Evolutionary conservation across 2,329 filamentous ascomycete genomes (phyloP), one percentile per base, ranked within the genome.

Genomic region (Harringtonia aguacate): DNA sequence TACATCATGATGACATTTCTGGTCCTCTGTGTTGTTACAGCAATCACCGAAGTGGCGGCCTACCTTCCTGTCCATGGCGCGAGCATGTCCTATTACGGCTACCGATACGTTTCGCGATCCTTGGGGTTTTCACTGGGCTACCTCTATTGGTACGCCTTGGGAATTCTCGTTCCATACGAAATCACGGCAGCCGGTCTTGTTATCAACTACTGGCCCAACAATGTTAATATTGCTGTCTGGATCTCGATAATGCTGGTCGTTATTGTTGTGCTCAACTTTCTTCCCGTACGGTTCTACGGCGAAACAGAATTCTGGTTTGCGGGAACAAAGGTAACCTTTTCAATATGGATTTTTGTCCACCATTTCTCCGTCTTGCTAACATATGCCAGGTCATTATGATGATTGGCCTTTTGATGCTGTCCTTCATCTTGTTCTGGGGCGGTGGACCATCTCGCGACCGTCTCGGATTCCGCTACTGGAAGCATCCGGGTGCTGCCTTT

Each of bases 171-270:
- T 17, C 41, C 46, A 5, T 44, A 44, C 38, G 48, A 80, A 54
- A 72, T 82, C 47, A 59, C 75, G 3, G 65, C 84, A 13, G 75
- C 84, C 38, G 58, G 81, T 46, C 73, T 74, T 43, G 63, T 84
- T 33, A 48, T 58, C 43, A 39, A 68, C 36, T 84, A 84, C 60
- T 87, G 83, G 45, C 34, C 38, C 15, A 40, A 39, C 18, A 15
- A 29, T 6, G 39, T 48, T 0, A 81, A 84, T 52, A 76, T 80
- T 29, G 74, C 81, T 12, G 41, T 44, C 38, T 62, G 59, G 56
- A 61, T 63, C 21, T 53, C 46, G 12, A 22, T 51, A 7, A 44
- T 50, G 20, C 36, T 40, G 3, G 15, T 46, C 21, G 21, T 48
- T 24, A 41, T 44, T 9, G 20, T 50, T 14, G 46, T 21, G 1